phyloP scores from a whole-genome alignment of 2,329 filamentous ascomycete species.

The Seiridium cupressi region DNA sequence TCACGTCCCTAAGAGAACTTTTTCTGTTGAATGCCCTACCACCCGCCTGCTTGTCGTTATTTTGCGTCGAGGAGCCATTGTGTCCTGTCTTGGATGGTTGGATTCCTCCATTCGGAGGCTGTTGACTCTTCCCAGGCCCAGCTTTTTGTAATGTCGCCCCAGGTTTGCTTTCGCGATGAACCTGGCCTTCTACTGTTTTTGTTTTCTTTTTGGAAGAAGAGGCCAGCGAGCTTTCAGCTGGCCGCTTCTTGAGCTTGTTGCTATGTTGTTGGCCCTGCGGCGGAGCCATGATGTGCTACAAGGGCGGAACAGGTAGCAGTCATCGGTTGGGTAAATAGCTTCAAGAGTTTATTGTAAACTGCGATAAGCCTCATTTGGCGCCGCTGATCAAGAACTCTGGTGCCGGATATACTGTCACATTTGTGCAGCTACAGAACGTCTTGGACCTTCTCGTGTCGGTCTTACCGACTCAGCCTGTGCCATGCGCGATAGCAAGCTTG shows the following conservation, averaged over 20 bases:
- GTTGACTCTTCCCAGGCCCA: background rate
- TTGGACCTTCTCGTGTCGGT: no score
- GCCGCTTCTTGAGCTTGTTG: conserved; percentile 10
- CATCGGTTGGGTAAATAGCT: no score
- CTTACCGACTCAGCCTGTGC: no score
- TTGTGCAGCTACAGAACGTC: no score
- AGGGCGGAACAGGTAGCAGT: no score
- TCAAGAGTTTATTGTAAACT: no score
- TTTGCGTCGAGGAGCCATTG: conserved; percentile 4
- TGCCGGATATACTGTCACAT: no score
- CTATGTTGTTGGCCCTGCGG: conserved; percentile 3
- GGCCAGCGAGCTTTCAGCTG: conserved; percentile 6
- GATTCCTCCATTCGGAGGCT: conserved; percentile 15
- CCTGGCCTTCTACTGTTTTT: conserved; percentile 12
- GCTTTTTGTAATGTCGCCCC: background rate
- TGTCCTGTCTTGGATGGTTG: conserved; percentile 36
- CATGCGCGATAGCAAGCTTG: background rate
- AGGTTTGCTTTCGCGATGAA: background rate
- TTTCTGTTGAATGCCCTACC: background rate
- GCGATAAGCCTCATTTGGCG: no score
- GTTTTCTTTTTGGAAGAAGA: conserved; percentile 8
- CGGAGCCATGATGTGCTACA: conserved; percentile 1
- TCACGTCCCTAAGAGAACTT: conserved; percentile 38
- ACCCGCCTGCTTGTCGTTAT: background rate
- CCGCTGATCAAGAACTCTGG: no score